Evolutionary conservation across 2,329 filamentous ascomycete species (phyloP), one percentile per base, ranked within the genome.

Genomic region (Periconia sp.): DNA sequence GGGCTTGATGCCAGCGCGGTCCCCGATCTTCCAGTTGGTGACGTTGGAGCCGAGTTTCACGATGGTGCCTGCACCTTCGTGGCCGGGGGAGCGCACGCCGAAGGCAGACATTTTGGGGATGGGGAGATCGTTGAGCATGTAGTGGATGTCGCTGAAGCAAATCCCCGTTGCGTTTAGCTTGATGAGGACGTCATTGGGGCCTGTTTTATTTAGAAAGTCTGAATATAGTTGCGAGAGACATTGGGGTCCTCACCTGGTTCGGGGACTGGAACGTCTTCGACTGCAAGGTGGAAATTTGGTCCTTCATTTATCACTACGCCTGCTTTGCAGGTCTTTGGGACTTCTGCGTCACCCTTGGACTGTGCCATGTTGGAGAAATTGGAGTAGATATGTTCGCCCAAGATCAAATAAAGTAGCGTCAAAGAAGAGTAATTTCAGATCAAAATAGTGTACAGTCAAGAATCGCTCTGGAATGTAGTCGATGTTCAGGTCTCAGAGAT

Each of bases 131-230:
- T 73, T 72, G 30, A 77, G 57, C 76, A 81, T 80, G 59, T 76
- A 77, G 55, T 82, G 79, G 15, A 83, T 68, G 52, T 84, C 80
- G n/a, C 73, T 76, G 47, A 77, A 74, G 63, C 80, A 83, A 24
- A 84, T 69, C 0, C 80, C 80, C 1, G 78, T 83, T 36, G 72
- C 73, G 45, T 82, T 83, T 41, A 84, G 70, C 34, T 74, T 76
- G 54, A 84, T 70, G 8, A 84, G 71, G 17, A 83, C 64, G 41
- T 84, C 79, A 37, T 81, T 71, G 5, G 75, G 74, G 3, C 71
- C 76, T 71, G n/a, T n/a, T n/a, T n/a, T n/a, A n/a, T n/a, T n/a
- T n/a, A n/a, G 57, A 11, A 19, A 15, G 30, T 21, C 16, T 4
- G 15, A 5, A 5, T 31, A 6, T 29, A 22, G 22, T 19, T 21